phyloP scores from a whole-genome alignment of 2,329 filamentous ascomycete species.

The Trichophyton schoenleinii region DNA sequence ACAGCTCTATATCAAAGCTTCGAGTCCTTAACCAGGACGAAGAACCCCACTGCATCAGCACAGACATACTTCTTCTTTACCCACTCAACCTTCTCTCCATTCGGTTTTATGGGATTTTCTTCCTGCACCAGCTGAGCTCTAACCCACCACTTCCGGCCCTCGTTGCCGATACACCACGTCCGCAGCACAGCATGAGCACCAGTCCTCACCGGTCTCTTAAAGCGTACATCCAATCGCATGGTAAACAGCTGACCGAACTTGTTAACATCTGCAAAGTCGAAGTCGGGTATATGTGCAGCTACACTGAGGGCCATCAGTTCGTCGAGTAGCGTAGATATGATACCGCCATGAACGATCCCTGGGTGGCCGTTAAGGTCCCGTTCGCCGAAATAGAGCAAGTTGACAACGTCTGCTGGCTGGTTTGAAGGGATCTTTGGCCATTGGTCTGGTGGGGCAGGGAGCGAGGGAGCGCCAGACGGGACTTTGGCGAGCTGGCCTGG shows the following conservation, averaged over 20 bases:
- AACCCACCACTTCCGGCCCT: constrained; percentile 32
- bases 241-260: constrained; percentile 27
- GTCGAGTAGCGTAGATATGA: constrained; percentile 31
- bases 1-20: constrained; percentile 15
- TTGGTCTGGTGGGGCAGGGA: constrained; percentile 16
- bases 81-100: constrained; percentile 22
- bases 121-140: constrained; percentile 29
- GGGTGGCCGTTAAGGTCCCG: constrained; percentile 32
- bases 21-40: constrained; percentile 23
- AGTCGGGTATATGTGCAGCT: constrained; percentile 20
- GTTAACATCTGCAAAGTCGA: constrained; percentile 12
- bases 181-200: constrained; percentile 28
- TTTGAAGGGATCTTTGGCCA: constrained; percentile 7
- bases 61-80: constrained; percentile 24
- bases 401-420: constrained; percentile 25
- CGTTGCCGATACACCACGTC: constrained; percentile 25
- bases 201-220: constrained; percentile 25
- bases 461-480: constrained; percentile 14
- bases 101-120: constrained; percentile 17
- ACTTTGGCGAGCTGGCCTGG: constrained; percentile 15
- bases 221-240: constrained; percentile 30
- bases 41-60: constrained; percentile 32
- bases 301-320: constrained; percentile 34
- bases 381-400: constrained; percentile 24
- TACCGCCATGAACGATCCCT: constrained; percentile 29